Evolutionary conservation across 331 rosid species (phyloP).

Genomic region (Quercus tomentella): DNA sequence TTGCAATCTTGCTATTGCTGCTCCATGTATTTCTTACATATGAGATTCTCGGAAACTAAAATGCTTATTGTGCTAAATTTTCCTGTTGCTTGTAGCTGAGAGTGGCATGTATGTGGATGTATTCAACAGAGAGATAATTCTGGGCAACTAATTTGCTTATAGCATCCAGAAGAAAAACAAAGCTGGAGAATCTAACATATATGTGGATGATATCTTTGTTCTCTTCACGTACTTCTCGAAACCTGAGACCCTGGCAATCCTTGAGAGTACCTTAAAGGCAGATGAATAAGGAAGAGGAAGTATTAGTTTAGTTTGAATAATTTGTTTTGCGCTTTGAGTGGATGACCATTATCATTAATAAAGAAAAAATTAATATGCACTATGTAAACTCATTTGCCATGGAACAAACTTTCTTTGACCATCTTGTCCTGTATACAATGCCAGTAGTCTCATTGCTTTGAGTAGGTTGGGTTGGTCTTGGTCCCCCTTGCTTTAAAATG

Average conservation of each 20-base stretch:
- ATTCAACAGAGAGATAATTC: constrained; percentile 83
- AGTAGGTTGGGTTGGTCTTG: no score
- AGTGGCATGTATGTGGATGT: constrained; percentile 98
- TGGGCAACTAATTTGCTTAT: constrained; percentile 43
- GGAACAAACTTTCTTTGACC: not conserved
- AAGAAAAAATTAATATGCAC: constrained; percentile 7
- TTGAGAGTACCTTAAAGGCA: constrained; percentile 43
- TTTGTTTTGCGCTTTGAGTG: constrained; percentile 13
- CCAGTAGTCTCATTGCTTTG: no score
- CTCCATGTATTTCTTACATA: not conserved
- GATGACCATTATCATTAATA: not conserved
- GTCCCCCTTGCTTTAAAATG: no score
- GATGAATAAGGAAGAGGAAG: constrained; percentile 74
- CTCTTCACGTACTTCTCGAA: constrained; percentile 81
- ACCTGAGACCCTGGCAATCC: constrained; percentile 53
- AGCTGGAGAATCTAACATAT: constrained; percentile 80
- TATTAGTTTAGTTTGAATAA: constrained; percentile 23
- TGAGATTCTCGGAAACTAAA: not conserved
- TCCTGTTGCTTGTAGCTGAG: constrained; percentile 93
- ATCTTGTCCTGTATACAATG: no score
- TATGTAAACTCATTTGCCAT: not conserved
- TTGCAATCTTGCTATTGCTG: not conserved
- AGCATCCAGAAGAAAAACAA: constrained; percentile 75
- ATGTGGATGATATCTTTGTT: constrained; percentile 85
- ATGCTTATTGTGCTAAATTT: not conserved